Base-by-base conservation (phyloP, 2,329 filamentous ascomycete species). In the Talaromyces sp. region DNA sequence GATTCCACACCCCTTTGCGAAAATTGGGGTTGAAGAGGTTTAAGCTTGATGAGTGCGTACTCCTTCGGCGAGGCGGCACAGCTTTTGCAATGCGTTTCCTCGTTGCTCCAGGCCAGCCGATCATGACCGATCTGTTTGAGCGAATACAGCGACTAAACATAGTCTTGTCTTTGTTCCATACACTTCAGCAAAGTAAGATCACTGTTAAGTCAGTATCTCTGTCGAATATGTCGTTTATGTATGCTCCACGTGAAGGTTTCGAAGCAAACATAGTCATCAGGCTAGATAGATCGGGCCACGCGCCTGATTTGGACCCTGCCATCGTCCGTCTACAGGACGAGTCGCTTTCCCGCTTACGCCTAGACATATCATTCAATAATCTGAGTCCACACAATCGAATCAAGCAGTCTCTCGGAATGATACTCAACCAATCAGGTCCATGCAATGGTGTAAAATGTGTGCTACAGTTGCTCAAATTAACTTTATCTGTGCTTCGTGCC, bases 301-400 rank as follows among this genome's bases (percentile, higher is more conserved):
- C 66, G 16, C 58, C 66, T 39, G 65, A 69, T 39, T 52, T 71
- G 10, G 73, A 75, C 24, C 65, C 72, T 27, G 41, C 66, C 9
- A 67, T 69, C 47, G 60, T 72, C 35, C 50, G 69, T 8, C 71
- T 70, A 35, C 71, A 69, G 52, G 59, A 67, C 11, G 68, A 71
- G 54, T 68, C 70, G 3, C 65, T 76, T 37, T 76, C 74, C 66
- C 67, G 64, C 10, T 61, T 75, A 39, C 71, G 66, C 11, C 66
- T 79, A 48, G 71, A 70, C 24, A 74, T 80, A 47, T 70, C 67
- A 16, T 78, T 80, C 63, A 70, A 75, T 65, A 66, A 65, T 37
- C 68, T 71, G 27, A 80, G 75, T 59, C 77, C 77, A 50, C 78
- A 80, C 68, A 75, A 77, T 50, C 76, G 78, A 33, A 77, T 80